phyloP scores from a whole-genome alignment of 768 basidiomycete species.

The Tricholomella constricta region DNA sequence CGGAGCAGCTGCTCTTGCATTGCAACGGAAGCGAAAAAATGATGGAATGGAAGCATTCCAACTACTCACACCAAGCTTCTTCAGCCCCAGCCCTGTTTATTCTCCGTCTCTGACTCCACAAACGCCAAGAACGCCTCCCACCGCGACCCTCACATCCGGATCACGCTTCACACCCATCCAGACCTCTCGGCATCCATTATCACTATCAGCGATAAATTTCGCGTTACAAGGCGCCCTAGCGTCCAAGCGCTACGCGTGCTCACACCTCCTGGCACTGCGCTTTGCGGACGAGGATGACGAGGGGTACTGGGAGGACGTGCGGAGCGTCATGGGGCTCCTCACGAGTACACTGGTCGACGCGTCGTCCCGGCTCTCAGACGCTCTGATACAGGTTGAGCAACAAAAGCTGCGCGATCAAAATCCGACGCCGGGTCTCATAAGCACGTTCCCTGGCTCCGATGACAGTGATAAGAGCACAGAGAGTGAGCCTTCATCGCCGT shows the following conservation, averaged over 20 bases:
- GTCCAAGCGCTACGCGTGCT: conserved; percentile 75
- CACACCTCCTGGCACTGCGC: conserved; percentile 77
- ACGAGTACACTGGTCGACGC: conserved; percentile 70
- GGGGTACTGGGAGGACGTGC: conserved; percentile 84
- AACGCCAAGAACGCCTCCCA: conserved; percentile 32
- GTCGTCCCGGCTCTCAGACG: conserved; percentile 59
- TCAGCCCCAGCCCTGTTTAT: conserved; percentile 32
- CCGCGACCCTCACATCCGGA: conserved; percentile 41
- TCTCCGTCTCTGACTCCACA: conserved; percentile 22
- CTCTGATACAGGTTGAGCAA: conserved; percentile 61
- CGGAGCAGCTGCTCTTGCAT: conserved; percentile 60
- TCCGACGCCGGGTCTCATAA: conserved; percentile 37
- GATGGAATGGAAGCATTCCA: conserved; percentile 55
- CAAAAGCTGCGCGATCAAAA: conserved; percentile 52
- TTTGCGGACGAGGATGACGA: conserved; percentile 74
- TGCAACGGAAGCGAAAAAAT: conserved; percentile 55
- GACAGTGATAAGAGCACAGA: conserved; percentile 14
- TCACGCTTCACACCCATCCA: conserved; percentile 69
- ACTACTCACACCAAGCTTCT: conserved; percentile 32
- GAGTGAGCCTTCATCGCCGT: background rate
- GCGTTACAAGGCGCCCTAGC: conserved; percentile 68
- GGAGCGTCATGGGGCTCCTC: conserved; percentile 70
- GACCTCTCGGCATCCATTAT: conserved; percentile 63
- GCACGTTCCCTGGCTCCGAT: conserved; percentile 1
- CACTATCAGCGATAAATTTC: conserved; percentile 60